Base-by-base conservation (phyloP, 2,329 filamentous ascomycete genomes). In the Colletotrichum sp. region DNA sequence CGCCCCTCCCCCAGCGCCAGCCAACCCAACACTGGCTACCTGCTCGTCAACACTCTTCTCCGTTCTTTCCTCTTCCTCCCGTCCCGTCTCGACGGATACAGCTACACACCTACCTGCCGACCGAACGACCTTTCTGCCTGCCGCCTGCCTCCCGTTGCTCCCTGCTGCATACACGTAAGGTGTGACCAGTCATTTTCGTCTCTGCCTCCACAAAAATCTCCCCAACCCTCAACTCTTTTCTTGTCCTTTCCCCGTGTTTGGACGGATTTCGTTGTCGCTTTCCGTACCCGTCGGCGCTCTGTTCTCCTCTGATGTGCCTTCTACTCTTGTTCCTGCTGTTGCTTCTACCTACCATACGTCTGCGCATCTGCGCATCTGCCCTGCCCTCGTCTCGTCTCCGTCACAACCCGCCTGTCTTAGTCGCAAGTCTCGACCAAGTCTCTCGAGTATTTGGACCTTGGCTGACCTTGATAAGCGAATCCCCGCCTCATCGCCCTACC, bases 141-240 rank as follows among this genome's bases (percentile, higher is more conserved):
- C 59, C 72, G 70, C 70, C 59, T 69, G 32, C 25, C 63, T 68
- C 63, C 49, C 55, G 59, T 39, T 68, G 55, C 39, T 69, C 65
- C 59, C 64, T 69, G 57, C 44, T 49, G 70, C 55, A 61, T 65
- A 73, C 59, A 63, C 59, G 34, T 32, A 76, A 76, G 74, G 74
- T 76, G 70, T 74, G 70, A 68, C 74, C 70, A 76, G 70, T 74
- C 70, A 74, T 74, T 74, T 69, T 69, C 65, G 74, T 74, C 29
- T 25, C n/a, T 19, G 59, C 70, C 74, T 74, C 74, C 70, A 74
- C 73, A 69, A 64, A 65, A 49, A 36, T 25, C 59, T 61, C 44
- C 44, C 44, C 70, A 69, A 76, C 59, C 70, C 70, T 73, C 44
- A 76, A 76, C 69, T 76, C 44, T 69, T 69, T 64, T 65, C 29